Evolutionary conservation across 2,329 filamentous ascomycete species (phyloP).

Genomic region (Hypoxylon sp.): DNA sequence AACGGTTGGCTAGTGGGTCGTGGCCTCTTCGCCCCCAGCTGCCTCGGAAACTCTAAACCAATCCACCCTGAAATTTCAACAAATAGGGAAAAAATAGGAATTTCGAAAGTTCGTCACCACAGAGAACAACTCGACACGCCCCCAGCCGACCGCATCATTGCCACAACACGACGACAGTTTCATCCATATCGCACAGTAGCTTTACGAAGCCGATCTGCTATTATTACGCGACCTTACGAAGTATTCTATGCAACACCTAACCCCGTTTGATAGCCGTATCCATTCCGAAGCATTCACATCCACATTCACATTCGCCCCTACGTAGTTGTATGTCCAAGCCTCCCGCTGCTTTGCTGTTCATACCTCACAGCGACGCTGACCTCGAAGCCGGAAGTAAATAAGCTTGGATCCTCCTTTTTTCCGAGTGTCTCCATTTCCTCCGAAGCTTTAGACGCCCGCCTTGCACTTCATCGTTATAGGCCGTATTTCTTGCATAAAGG

Average conservation of each 20-base stretch:
- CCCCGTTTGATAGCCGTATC: slow-evolving; percentile 17
- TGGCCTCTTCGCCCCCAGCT: slow-evolving; percentile 5
- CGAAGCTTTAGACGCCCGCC: slow-evolving; percentile 2
- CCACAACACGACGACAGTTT: slow-evolving; percentile 19
- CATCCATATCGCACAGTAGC: slow-evolving; percentile 9
- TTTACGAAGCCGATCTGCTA: slow-evolving; percentile 21
- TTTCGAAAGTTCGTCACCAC: slow-evolving; percentile 39
- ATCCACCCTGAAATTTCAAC: slow-evolving; percentile 41
- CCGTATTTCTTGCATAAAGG: slow-evolving; percentile 22
- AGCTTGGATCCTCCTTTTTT: neutral
- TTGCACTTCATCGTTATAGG: slow-evolving; percentile 20
- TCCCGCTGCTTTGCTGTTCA: neutral
- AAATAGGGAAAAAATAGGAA: slow-evolving; percentile 35
- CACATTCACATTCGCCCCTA: slow-evolving; percentile 7
- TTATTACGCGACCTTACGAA: slow-evolving; percentile 21
- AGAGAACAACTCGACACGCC: slow-evolving; percentile 22
- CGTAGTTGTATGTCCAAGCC: slow-evolving; percentile 24
- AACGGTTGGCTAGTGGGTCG: neutral
- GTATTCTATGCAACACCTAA: slow-evolving; percentile 23
- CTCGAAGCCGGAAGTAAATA: slow-evolving; percentile 8
- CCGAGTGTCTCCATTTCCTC: slow-evolving; percentile 21
- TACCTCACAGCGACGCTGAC: slow-evolving; percentile 18
- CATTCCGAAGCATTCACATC: slow-evolving; percentile 11
- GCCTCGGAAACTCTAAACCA: slow-evolving; percentile 17
- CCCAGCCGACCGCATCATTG: slow-evolving; percentile 16